phyloP scores from a whole-genome alignment of 805 yeast genomes.

The Pichia paraexigua region DNA sequence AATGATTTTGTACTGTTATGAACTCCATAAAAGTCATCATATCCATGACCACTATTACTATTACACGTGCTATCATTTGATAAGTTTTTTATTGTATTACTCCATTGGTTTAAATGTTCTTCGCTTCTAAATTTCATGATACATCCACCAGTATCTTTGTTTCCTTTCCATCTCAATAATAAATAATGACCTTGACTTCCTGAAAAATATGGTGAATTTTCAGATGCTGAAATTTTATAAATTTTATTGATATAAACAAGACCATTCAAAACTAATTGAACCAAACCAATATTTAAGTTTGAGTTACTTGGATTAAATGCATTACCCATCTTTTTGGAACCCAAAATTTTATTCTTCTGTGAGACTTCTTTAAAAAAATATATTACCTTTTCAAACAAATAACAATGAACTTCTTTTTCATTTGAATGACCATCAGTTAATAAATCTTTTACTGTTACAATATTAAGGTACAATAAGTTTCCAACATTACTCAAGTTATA shows the following conservation, averaged over 20 bases:
- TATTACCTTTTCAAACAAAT: constrained; percentile 65
- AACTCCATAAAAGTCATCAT: constrained; percentile 3
- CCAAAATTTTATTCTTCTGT: constrained; percentile 41
- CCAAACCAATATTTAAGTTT: neutral
- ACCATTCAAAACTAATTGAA: constrained; percentile 24
- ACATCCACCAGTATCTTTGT: constrained; percentile 79
- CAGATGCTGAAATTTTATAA: constrained; percentile 23
- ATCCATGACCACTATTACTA: neutral
- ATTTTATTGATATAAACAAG: constrained; percentile 25
- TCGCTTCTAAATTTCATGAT: constrained; percentile 76
- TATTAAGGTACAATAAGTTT: constrained; percentile 68
- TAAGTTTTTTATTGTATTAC: constrained; percentile 46
- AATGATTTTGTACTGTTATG: constrained; percentile 10
- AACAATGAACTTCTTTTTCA: constrained; percentile 85
- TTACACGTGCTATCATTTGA: constrained; percentile 14
- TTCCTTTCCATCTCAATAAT: constrained; percentile 75
- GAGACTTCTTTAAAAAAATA: constrained; percentile 56
- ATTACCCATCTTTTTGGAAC: constrained; percentile 37
- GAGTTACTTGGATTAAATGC: constrained; percentile 5
- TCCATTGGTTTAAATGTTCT: constrained; percentile 82
- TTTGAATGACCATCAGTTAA: constrained; percentile 43
- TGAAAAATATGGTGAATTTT: constrained; percentile 23
- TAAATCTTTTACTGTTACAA: constrained; percentile 58
- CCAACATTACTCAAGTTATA: constrained; percentile 76
- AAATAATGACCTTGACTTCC: constrained; percentile 42